Base-by-base conservation (phyloP, 371 early-diverging fungal species). In the Apophysomyces trapeziformis region DNA sequence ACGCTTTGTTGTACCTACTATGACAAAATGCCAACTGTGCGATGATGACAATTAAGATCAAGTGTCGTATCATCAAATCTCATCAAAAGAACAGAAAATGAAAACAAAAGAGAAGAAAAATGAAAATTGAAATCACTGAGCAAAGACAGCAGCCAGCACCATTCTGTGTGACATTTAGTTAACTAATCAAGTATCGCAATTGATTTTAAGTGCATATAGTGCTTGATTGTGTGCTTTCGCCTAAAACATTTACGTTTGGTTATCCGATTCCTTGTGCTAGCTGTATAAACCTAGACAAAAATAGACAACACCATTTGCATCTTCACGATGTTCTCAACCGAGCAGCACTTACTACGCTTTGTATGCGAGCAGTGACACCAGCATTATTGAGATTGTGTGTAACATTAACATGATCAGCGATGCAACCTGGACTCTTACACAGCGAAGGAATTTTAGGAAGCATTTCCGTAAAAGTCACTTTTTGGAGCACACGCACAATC, bases 161-260 rank as follows among this genome's bases (percentile, higher is more conserved):
- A 50, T 18, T 50, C 21, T 50, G 54, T 50, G 54, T 21, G 54
- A 50, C 54, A 50, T 50, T 50, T 50, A 50, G 54, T 16, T 50
- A 9, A n/a, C 21, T 50, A 50, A 26, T 21, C 5, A 26, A 18
- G 9, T 50, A 21, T 26, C 9, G 54, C n/a, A n/a, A 14, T 18
- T 13, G 47, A n/a, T n/a, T 47, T 47, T 26, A 18, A n/a, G 21
- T 21, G 54, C 7, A 50, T 21, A 8, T 50, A 9, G 16, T n/a
- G 21, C 21, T 26, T 18, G 21, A 0, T 21, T 2, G 21, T 47
- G 32, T 47, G 7, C 2, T 18, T 21, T 21, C 21, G n/a, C 5
- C 21, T 21, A 16, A n/a, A 3, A 5, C 54, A 21, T 50, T 8
- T 7, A 12, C 6, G 5, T 7, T 45, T 45, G 46, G 5, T n/a